Evolutionary conservation across 2,329 filamentous ascomycete species (phyloP), one percentile per base, ranked within the genome.

Genomic region (Alternaria sp.): DNA sequence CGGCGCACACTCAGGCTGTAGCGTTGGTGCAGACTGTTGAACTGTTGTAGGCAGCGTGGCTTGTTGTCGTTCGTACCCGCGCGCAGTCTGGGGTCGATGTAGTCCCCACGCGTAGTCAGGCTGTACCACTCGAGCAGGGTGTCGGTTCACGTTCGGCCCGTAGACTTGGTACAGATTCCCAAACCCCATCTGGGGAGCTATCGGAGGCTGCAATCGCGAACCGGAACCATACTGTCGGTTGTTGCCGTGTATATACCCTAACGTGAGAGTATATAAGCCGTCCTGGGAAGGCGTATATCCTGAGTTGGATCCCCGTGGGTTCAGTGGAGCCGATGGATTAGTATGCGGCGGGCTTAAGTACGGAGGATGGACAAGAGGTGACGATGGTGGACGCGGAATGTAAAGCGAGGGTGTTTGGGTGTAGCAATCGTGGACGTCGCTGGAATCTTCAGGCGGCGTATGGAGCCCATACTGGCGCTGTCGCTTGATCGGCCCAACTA

Each of bases 241-340:
- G 23, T 36, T 13, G 8, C 9, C 2, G 13, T 51, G 32, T 10
- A 9, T 8, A 8, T 6, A 19, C 4, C 2, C 13, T 51, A 9
- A n/a, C 1, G 13, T 36, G 7, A 28, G 2, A 5, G 19, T 26
- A 51, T 32, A 36, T 12, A 17, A 3, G 3, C 19, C 13, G 11
- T 2, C 1, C 1, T 11, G 13, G 4, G 19, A 12, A 52, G 9
- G 13, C 19, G 19, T 1, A 17, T 36, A 23, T 11, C 1, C 19
- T 19, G 13, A 2, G 5, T 21, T 21, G 9, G 4, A 3, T 11
- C 3, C 28, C 17, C 15, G 2, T 21, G 8, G 15, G 15, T 36
- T 23, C 3, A 15, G 13, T 3, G 23, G 10, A 5, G 5, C 10
- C 5, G 6, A 10, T 2, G 23, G 8, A 0, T 23, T 1, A 5